A percentile compares a stretch with the other conserved stretches of the same genome.
Evolutionary conservation across 257 asterid species (phyloP).

Genomic region (Primulina tabacum): DNA sequence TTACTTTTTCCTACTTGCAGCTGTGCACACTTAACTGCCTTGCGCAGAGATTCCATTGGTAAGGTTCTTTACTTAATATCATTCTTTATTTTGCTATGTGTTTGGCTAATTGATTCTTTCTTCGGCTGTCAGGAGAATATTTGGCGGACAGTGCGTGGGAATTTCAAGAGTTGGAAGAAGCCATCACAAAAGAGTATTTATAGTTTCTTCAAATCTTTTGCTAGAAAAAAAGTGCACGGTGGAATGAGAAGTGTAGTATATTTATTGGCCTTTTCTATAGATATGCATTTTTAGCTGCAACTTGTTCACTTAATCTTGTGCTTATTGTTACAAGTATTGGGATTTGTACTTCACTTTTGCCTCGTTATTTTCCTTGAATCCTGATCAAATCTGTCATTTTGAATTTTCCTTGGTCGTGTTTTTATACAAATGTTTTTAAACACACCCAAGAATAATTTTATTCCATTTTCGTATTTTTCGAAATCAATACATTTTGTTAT

Average conservation of each 20-base stretch:
- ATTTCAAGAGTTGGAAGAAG: constrained; percentile 77
- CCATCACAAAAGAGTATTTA: constrained; percentile 67
- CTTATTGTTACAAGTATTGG: too few relatives aligned
- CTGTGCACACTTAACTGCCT: constrained; percentile 92
- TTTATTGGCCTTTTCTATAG: not conserved
- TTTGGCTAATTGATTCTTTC: constrained; percentile 2
- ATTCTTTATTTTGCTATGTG: not conserved
- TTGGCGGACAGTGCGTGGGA: constrained; percentile 95
- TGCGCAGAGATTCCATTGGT: constrained; percentile 94
- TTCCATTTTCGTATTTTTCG: too few relatives aligned
- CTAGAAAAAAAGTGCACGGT: not conserved
- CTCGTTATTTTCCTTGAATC: too few relatives aligned
- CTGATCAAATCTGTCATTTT: too few relatives aligned
- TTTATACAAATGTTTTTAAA: too few relatives aligned
- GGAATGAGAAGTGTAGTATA: not conserved
- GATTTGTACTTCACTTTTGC: too few relatives aligned
- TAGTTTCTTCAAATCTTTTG: constrained; percentile 27
- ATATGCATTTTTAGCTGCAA: too few relatives aligned
- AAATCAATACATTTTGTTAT: not conserved
- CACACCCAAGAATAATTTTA: not conserved
- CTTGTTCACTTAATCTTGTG: too few relatives aligned
- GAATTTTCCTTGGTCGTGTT: too few relatives aligned
- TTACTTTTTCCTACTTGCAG: constrained; percentile 38
- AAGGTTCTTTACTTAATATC: constrained; percentile 16
- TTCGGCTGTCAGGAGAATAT: constrained; percentile 56